Evolutionary conservation across 202 grass and related monocot species (phyloP), one percentile per base, ranked within the genome.

Genomic region (Saccharum hybrid): DNA sequence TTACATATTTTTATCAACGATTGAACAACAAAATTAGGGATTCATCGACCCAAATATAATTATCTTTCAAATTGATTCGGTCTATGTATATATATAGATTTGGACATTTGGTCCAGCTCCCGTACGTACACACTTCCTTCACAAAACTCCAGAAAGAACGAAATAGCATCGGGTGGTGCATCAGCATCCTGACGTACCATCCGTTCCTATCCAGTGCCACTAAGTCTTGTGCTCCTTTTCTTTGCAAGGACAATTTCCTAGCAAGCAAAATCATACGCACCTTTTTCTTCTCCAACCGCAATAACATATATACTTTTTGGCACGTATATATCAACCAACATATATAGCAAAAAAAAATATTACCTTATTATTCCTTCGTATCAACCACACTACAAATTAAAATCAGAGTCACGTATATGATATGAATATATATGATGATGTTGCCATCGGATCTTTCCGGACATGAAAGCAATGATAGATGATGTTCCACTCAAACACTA

Each of bases 151-250:
- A 30, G 13, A 8, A 56, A 60, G n/a, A 23, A 60, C 0, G n/a
- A 16, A 23, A 12, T 13, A 5, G 7, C 48, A 68, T 61, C 28
- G 48, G 86, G 22, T 84, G 59, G 28, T 22, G 68, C 62, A 79
- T 84, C 86, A n/a, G 59, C 81, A 5, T 88, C 75, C 31, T 12
- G 68, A 40, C 39, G 86, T 39, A 74, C 46, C 68, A 67, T 71
- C 65, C 23, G 19, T 34, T 51, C 46, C 30, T 67, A 66, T 56
- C 33, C 4, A 14, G 43, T 15, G 21, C 56, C 73, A 65, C 42
- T 22, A 34, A 16, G 41, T n/a, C 10, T 62, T 63, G 4, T 63
- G 41, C n/a, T n/a, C 23, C 28, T 14, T 49, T 41, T 49, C 15
- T 39, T 39, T 52, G 8, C 42, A n/a, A 40, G 45, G 45, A 54